These are phyloP conservation scores for Citrus reticulata DNA, from an alignment of 345 rosid genomes.

Conservation along the genomic window DNA sequence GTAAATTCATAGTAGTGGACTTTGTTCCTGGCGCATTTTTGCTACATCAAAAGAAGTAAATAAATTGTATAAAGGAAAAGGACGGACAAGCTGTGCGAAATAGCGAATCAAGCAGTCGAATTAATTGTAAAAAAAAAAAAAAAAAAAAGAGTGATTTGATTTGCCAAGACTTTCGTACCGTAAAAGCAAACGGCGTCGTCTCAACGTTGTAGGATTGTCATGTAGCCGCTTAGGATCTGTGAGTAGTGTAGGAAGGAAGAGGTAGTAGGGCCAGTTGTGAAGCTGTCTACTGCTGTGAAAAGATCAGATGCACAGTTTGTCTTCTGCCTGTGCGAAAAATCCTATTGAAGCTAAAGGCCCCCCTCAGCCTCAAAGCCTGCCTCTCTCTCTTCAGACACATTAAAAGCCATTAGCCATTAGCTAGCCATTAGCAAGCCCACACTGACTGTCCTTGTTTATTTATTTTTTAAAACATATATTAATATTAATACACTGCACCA, in stretches of 20 bases:
- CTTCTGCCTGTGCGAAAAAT: background rate
- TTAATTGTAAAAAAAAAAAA: too few relatives aligned
- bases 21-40: background rate
- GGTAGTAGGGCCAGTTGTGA: slow-evolving; percentile 16
- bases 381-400: background rate
- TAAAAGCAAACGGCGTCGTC: slow-evolving; percentile 16
- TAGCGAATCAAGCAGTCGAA: background rate
- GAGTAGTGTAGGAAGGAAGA: background rate
- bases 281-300: slow-evolving; percentile 11
- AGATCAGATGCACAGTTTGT: slow-evolving; percentile 20
- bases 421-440: too few relatives aligned
- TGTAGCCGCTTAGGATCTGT: background rate
- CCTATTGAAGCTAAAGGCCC: background rate
- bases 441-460: too few relatives aligned
- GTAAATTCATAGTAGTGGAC: background rate
- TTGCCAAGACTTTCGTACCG: background rate
- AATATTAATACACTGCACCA: slow-evolving; percentile 9
- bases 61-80: background rate
- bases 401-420: slow-evolving; percentile 2
- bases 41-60: background rate
- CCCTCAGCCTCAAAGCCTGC: slow-evolving; percentile 4
- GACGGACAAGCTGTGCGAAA: background rate
- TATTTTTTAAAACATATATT: too few relatives aligned
- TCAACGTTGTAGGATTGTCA: too few relatives aligned
- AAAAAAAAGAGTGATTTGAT: background rate